Evolutionary conservation across 2,329 filamentous ascomycete species (phyloP).

Genomic region (Phaeosphaeriaceae sp.): DNA sequence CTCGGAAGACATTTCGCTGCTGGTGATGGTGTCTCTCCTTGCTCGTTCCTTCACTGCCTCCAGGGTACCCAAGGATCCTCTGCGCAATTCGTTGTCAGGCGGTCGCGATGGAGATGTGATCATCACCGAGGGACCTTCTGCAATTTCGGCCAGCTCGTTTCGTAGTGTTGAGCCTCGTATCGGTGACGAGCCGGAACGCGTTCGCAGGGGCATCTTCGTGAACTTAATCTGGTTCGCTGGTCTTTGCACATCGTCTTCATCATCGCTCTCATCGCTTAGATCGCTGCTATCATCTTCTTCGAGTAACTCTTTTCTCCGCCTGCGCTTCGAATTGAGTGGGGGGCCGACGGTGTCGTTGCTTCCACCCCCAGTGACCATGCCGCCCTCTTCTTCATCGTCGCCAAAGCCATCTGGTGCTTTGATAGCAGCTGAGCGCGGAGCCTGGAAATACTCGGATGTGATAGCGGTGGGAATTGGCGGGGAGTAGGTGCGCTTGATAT

Average conservation of each 20-base stretch:
- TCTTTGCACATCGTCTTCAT: constrained; percentile 67
- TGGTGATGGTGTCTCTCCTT: constrained; percentile 77
- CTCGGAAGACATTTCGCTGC: constrained; percentile 82
- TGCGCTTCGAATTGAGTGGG: constrained; percentile 67
- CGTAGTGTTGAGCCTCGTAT: constrained; percentile 60
- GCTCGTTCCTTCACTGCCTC: constrained; percentile 73
- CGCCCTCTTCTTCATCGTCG: constrained; percentile 73
- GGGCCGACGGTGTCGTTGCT: constrained; percentile 72
- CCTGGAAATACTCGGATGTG: constrained; percentile 84
- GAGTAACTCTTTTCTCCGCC: constrained; percentile 74
- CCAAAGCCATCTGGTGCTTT: constrained; percentile 62
- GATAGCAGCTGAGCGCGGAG: constrained; percentile 65
- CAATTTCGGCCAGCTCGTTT: constrained; percentile 59
- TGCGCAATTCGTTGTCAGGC: constrained; percentile 43
- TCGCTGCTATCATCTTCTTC: constrained; percentile 88
- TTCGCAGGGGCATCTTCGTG: constrained; percentile 89
- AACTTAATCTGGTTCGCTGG: constrained; percentile 93
- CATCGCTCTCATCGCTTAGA: constrained; percentile 82
- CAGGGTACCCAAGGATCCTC: constrained; percentile 74
- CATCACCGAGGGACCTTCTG: constrained; percentile 60
- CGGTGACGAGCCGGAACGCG: constrained; percentile 86
- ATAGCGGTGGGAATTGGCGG: constrained; percentile 84
- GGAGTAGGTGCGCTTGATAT: constrained; percentile 83
- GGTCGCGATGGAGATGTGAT: constrained; percentile 62
- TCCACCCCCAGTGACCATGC: constrained; percentile 71